A percentile compares a stretch with the other conserved stretches of the same genome.
phyloP scores from a whole-genome alignment of 2,329 filamentous ascomycete genomes.

The Claviceps digitariae region DNA sequence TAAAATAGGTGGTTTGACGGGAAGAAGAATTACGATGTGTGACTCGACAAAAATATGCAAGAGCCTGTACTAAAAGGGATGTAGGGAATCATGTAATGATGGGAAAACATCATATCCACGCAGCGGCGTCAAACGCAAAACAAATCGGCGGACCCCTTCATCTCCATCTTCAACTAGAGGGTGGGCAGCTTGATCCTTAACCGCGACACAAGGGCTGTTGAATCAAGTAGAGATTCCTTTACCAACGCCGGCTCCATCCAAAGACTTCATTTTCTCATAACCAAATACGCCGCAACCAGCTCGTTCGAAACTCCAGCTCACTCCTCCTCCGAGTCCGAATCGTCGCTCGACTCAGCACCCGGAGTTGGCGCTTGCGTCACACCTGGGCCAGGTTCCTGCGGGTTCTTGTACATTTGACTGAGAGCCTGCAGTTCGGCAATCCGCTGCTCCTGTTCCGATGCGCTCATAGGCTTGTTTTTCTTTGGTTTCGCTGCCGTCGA shows the following conservation, averaged over 20 bases:
- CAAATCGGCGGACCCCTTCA: neutral
- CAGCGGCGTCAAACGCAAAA: neutral
- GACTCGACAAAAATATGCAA: neutral
- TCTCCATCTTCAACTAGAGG: neutral
- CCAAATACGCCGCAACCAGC: neutral
- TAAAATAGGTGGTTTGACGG: neutral
- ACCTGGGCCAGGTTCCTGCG: slow-evolving; percentile 16
- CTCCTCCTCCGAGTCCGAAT: slow-evolving; percentile 34
- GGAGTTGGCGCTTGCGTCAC: slow-evolving; percentile 15
- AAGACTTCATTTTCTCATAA: slow-evolving; percentile 8
- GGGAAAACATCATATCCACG: neutral
- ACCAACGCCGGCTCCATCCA: slow-evolving; percentile 9
- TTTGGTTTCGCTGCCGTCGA: slow-evolving; percentile 36
- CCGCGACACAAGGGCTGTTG: neutral
- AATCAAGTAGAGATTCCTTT: slow-evolving; percentile 1
- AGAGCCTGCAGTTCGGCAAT: slow-evolving; percentile 47
- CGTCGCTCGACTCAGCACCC: slow-evolving; percentile 25
- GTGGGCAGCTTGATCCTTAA: neutral
- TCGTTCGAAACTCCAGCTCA: slow-evolving; percentile 13
- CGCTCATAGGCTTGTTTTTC: slow-evolving; percentile 67
- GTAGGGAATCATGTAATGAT: neutral
- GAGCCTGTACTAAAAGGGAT: neutral
- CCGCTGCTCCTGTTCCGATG: slow-evolving; percentile 51
- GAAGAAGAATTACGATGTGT: neutral
- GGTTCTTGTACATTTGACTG: slow-evolving; percentile 27